A percentile compares a stretch with the other conserved stretches of the same genome.
Conservation (phyloP, 352 stramenopile species). For the Pilasporangium apinafurcum region DNA sequence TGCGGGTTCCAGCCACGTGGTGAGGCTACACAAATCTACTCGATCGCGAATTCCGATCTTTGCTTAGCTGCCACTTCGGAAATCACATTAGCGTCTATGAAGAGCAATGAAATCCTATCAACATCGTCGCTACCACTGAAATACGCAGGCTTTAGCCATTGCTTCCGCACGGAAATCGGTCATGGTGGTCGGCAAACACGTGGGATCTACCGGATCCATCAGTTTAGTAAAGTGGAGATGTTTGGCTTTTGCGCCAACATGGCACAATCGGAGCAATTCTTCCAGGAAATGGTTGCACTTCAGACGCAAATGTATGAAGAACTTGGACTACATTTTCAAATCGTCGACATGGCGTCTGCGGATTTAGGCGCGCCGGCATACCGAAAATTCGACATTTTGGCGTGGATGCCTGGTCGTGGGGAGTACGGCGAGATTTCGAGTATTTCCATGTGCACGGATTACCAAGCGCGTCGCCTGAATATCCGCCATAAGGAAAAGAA, state of each 20-base stretch:
- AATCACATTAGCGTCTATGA: conserved; percentile 75
- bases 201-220: conserved; percentile 86
- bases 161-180: conserved; percentile 85
- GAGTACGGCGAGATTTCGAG: conserved; percentile 82
- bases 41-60: conserved; percentile 75
- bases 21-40: conserved; percentile 86
- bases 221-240: conserved; percentile 90
- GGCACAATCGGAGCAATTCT: conserved; percentile 57
- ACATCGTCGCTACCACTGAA: conserved; percentile 56
- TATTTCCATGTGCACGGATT: conserved; percentile 89
- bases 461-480: conserved; percentile 79
- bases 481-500: conserved; percentile 76
- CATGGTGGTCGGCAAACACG: conserved; percentile 62
- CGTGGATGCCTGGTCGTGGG: conserved; percentile 78
- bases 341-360: conserved; percentile 81
- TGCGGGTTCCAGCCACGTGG: conserved; percentile 84
- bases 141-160: conserved; percentile 81
- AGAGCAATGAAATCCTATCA: conserved; percentile 68
- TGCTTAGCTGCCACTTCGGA: conserved; percentile 82
- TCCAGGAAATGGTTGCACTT: conserved; percentile 76
- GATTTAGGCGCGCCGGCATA: conserved; percentile 78
- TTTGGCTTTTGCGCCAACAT: conserved; percentile 75
- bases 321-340: conserved; percentile 70
- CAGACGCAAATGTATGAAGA: conserved; percentile 73
- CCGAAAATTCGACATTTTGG: conserved; percentile 84